Percentiles rank a stretch among this genome's conserved stretches.
phyloP scores from a whole-genome alignment of 2,329 filamentous ascomycete genomes.

The Bipolaris bicolor region DNA sequence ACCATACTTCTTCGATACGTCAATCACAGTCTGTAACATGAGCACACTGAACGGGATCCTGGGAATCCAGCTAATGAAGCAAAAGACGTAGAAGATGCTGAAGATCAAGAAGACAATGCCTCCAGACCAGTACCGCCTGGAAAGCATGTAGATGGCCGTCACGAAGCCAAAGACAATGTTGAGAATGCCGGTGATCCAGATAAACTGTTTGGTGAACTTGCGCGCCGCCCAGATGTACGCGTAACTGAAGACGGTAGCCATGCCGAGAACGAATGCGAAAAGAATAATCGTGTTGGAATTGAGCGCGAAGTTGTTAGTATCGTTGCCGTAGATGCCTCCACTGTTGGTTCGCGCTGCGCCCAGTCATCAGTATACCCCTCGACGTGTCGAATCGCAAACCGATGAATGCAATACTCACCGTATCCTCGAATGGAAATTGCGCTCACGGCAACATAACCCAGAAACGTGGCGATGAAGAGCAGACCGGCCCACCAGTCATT shows the following conservation, averaged over 20 bases:
- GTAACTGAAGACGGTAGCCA: slow-evolving; percentile 77
- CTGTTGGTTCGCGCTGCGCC: slow-evolving; percentile 61
- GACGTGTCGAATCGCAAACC: neutral
- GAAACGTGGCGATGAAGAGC: slow-evolving; percentile 72
- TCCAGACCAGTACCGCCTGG: slow-evolving; percentile 75
- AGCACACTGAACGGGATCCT: slow-evolving; percentile 89
- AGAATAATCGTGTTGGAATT: slow-evolving; percentile 85
- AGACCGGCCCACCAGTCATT: slow-evolving; percentile 90
- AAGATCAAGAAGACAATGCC: slow-evolving; percentile 89
- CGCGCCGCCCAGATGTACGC: slow-evolving; percentile 78
- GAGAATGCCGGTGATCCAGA: slow-evolving; percentile 73
- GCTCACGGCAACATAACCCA: slow-evolving; percentile 78
- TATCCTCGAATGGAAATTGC: slow-evolving; percentile 79
- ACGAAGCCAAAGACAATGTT: slow-evolving; percentile 82
- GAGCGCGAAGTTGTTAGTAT: slow-evolving; percentile 68
- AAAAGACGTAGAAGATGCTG: slow-evolving; percentile 71
- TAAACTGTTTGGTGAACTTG: slow-evolving; percentile 84
- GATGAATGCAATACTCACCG: slow-evolving; percentile 29
- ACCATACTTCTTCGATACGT: slow-evolving; percentile 81
- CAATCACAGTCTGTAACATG: slow-evolving; percentile 85
- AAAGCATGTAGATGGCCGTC: slow-evolving; percentile 86
- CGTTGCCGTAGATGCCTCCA: slow-evolving; percentile 75
- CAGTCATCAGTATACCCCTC: slow-evolving; percentile 6
- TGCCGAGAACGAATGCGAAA: slow-evolving; percentile 76
- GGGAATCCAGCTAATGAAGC: slow-evolving; percentile 84